Base-by-base conservation (phyloP, 805 yeast species). In the Metschnikowia sp. region DNA sequence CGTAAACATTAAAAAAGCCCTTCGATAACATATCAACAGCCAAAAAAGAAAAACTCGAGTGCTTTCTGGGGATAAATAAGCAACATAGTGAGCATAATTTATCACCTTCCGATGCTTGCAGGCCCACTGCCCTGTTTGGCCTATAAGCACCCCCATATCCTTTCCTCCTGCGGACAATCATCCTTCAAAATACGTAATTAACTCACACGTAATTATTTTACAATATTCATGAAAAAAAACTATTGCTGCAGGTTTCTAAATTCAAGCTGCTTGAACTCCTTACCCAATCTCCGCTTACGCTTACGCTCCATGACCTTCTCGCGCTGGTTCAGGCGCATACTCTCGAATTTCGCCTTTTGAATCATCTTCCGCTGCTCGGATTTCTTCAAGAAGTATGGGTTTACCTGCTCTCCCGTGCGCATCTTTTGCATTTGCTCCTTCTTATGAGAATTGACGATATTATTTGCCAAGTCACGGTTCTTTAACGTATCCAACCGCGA, bases 231-330 rank as follows among this genome's bases (percentile, higher is more conserved):
- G 15, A 36, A 37, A n/a, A n/a, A n/a, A 41, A 36, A 31, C 30
- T 41, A 36, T 18, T 48, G 45, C 36, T 44, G 48, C 26, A 22
- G 26, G 40, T 52, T 52, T 4, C 58, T 36, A 53, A 69, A 72
- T 53, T 73, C 76, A 61, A 72, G 66, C 56, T 71, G 73, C 57
- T 74, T 76, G 75, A 89, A 84, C 66, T 88, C 95, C 68, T 83
- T 81, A 64, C 96, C 91, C 68, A 83, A 73, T 71, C 83, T 81
- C 77, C 81, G 85, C 86, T 84, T 87, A 65, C 92, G 81, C 82
- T 84, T 90, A 70, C 92, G 82, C 69, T 86, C 94, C 81, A 87
- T 79, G 35, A 82, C 87, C 76, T 85, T 87, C 52, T 84, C 90
- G 60, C 90, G 76, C 68, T 86, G 91, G 42, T 72, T 71, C 10